Percentiles rank a stretch among this genome's conserved stretches.
Conservation (phyloP, 2,329 filamentous ascomycete species). For the Coleophoma crateriformis region DNA sequence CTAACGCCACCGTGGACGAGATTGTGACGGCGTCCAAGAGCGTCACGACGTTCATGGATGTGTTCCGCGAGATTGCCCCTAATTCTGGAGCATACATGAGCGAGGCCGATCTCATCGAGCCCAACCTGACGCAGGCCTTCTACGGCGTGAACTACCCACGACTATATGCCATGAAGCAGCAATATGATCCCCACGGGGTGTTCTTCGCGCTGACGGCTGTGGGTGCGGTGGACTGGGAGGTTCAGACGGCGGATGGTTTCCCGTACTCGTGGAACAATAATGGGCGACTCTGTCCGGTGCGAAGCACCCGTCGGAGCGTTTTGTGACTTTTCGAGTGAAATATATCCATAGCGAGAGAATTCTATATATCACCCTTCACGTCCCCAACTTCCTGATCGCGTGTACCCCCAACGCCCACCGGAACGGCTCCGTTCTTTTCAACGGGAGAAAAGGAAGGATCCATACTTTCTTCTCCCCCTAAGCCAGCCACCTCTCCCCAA, state of each 20-base stretch:
- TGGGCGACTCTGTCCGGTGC: not conserved
- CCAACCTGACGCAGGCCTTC: conserved; percentile 26
- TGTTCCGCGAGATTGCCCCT: conserved; percentile 6
- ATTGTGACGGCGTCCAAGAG: conserved; percentile 30
- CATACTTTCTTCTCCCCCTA: too few relatives aligned
- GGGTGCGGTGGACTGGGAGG: conserved; percentile 13
- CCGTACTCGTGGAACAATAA: not conserved
- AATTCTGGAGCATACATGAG: conserved; percentile 39
- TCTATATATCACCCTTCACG: too few relatives aligned
- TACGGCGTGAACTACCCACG: conserved; percentile 26
- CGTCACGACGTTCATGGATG: conserved; percentile 3
- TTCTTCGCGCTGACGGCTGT: conserved; percentile 25
- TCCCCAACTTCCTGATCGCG: too few relatives aligned
- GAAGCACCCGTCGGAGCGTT: conserved; percentile 5
- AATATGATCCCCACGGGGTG: conserved; percentile 38
- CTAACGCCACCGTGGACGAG: conserved; percentile 36
- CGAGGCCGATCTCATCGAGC: conserved; percentile 41
- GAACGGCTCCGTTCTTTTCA: too few relatives aligned
- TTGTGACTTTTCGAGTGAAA: too few relatives aligned
- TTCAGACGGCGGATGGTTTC: not conserved
- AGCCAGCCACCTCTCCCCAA: too few relatives aligned
- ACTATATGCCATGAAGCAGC: conserved; percentile 39
- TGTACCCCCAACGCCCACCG: too few relatives aligned
- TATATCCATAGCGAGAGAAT: too few relatives aligned
- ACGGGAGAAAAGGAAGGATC: too few relatives aligned